phyloP scores from a whole-genome alignment of 257 asterid genomes.

The Lantana camara region DNA sequence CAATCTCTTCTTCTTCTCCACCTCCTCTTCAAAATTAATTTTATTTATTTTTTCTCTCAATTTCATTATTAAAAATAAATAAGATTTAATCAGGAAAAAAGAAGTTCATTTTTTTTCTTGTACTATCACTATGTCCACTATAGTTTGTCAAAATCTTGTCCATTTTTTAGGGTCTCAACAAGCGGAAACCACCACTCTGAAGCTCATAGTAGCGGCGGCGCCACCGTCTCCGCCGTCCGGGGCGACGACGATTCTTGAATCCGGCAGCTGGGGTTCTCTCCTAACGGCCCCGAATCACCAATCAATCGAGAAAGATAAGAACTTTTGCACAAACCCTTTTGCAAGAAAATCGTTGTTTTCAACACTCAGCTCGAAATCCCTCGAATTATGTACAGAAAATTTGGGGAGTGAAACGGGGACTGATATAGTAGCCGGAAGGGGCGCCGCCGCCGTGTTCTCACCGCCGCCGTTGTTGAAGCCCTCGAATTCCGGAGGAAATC shows the following conservation, averaged over 20 bases:
- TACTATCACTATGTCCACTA: conserved; percentile 45
- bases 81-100: no score
- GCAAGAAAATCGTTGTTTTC: conserved; percentile 29
- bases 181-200: conserved; percentile 36
- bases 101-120: not conserved
- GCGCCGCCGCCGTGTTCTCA: not conserved
- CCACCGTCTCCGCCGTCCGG: not conserved
- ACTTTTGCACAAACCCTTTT: not conserved
- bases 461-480: not conserved
- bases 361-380: conserved; percentile 43
- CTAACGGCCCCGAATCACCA: conserved; percentile 15
- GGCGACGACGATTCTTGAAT: not conserved
- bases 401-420: conserved; percentile 60
- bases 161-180: conserved; percentile 40
- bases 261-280: conserved; percentile 34
- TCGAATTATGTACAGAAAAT: conserved; percentile 59
- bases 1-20: conserved; percentile 2
- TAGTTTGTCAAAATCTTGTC: conserved; percentile 41
- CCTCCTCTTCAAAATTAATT: not conserved
- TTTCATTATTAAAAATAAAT: not conserved
- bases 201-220: conserved; percentile 35
- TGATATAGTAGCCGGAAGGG: conserved; percentile 14
- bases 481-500: not conserved
- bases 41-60: no score
- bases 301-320: not conserved